Base-by-base conservation (phyloP, 176 grass and related monocot genomes). In the Eragrostis curvula region DNA sequence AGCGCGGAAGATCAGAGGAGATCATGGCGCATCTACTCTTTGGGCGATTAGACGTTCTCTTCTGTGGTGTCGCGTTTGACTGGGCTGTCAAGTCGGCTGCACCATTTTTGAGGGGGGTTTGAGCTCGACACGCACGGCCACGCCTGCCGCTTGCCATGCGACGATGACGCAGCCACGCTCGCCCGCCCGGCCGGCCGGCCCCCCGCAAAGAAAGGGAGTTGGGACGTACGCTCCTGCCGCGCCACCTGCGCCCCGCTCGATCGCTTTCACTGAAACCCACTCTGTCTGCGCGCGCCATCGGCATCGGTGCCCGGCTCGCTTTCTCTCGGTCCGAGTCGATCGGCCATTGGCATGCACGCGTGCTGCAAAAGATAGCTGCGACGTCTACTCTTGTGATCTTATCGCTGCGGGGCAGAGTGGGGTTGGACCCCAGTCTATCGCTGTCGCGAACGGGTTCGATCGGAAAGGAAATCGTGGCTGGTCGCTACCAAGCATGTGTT, bases 221-320 rank as follows among this genome's bases (percentile, higher is more conserved):
- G n/a, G n/a, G n/a, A n/a, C n/a, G 59, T 27, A 42, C 25, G 58
- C 55, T 17, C 45, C 29, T 7, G 74, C 16, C 13, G 13, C 14
- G 25, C 14, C 61, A 67, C 61, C 77, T 79, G 48, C 48, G 48
- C 21, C 21, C 25, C 32, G 47, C 48, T 0, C 62, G n/a, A 64
- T 67, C 78, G 49, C 67, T 81, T 81, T 81, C 67, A 46, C 73
- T 48, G 73, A 85, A 80, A 70, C 58, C 79, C 79, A 70, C 68
- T 13, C 52, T 23, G 24, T 12, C 21, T 12, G 8, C 9, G 52
- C 18, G 56, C 48, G 50, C 74, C 74, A 73, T 73, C 24, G 55
- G 63, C 70, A 81, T 58, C 21, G 78, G 63, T n/a, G 77, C 79
- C 29, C 47, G 5, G 43, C 39, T 62, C 28, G 70, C 87, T 85